Percentiles rank a stretch among this genome's conserved stretches.
Conservation (phyloP, 345 rosid species). For the Boechera divaricarpa region DNA sequence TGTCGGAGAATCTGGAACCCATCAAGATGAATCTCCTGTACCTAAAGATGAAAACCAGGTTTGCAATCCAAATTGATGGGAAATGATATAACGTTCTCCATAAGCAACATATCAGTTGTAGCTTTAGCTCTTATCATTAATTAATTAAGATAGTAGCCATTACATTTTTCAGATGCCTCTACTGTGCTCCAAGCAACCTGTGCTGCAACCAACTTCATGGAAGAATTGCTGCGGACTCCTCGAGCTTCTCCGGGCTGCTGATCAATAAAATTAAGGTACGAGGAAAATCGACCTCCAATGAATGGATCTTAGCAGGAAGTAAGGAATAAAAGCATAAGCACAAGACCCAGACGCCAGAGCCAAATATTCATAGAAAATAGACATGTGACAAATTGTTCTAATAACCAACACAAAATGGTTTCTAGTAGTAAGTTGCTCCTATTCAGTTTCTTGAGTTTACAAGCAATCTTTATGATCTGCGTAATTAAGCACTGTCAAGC, state of each 20-base stretch:
- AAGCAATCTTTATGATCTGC: constrained; percentile 10
- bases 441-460: constrained; percentile 1
- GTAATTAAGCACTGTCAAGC: constrained; percentile 4
- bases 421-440: background rate
- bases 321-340: constrained; percentile 21
- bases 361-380: constrained; percentile 6
- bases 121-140: background rate
- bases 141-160: constrained; percentile 1
- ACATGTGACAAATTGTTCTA: background rate
- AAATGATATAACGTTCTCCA: background rate
- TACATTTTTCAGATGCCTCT: constrained; percentile 35
- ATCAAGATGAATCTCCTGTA: constrained; percentile 42
- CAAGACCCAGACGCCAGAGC: background rate
- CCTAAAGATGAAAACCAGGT: constrained; percentile 55
- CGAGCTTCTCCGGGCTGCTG: constrained; percentile 50
- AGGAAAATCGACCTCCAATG: background rate
- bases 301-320: background rate
- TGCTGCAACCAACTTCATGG: constrained; percentile 56
- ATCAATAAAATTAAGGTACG: constrained; percentile 1
- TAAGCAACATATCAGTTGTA: background rate
- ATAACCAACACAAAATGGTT: constrained; percentile 5
- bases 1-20: constrained; percentile 37
- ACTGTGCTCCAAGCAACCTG: constrained; percentile 11
- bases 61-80: constrained; percentile 8
- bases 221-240: constrained; percentile 79